These are phyloP conservation scores for Stylonectria norvegica DNA, from an alignment of 2,329 filamentous ascomycete species.

Conservation along the genomic window DNA sequence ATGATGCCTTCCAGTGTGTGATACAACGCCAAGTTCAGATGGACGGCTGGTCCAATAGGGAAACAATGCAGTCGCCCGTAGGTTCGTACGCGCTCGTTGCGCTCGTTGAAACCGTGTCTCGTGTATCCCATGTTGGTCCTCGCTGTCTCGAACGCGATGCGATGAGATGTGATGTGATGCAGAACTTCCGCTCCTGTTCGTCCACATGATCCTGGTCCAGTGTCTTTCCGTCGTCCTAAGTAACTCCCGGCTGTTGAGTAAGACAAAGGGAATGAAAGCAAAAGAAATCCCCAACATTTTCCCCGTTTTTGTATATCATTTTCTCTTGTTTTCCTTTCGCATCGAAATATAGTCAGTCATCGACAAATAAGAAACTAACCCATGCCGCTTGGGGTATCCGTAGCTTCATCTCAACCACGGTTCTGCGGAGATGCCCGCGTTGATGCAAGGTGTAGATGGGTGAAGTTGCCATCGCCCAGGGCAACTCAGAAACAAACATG, in stretches of 20 bases:
- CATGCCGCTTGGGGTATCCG: too few species aligned
- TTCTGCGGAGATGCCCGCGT: too few species aligned
- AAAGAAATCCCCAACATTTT: not conserved
- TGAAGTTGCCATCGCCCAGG: too few species aligned
- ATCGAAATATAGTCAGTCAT: constrained; percentile 1
- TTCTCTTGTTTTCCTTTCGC: constrained; percentile 3
- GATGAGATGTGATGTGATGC: constrained; percentile 8
- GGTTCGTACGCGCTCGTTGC: constrained; percentile 21
- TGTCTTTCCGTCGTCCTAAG: constrained; percentile 14
- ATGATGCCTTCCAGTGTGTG: constrained; percentile 9
- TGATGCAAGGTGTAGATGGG: too few species aligned
- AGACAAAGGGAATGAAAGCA: too few species aligned
- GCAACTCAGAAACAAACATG: too few species aligned
- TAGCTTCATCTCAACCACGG: too few species aligned
- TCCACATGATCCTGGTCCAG: constrained; percentile 21
- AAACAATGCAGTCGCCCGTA: constrained; percentile 14
- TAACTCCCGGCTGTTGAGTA: constrained; percentile 19
- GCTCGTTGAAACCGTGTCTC: constrained; percentile 23
- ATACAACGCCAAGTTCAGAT: constrained; percentile 18
- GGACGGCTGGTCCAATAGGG: constrained; percentile 10
- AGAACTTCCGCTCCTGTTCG: constrained; percentile 19
- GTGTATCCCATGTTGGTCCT: constrained; percentile 22
- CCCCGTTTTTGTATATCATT: constrained; percentile 5
- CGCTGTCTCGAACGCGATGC: constrained; percentile 22
- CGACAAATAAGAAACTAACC: not conserved